Conservation (phyloP, 441 rosid genomes). For the Theobroma grandiflorum region DNA sequence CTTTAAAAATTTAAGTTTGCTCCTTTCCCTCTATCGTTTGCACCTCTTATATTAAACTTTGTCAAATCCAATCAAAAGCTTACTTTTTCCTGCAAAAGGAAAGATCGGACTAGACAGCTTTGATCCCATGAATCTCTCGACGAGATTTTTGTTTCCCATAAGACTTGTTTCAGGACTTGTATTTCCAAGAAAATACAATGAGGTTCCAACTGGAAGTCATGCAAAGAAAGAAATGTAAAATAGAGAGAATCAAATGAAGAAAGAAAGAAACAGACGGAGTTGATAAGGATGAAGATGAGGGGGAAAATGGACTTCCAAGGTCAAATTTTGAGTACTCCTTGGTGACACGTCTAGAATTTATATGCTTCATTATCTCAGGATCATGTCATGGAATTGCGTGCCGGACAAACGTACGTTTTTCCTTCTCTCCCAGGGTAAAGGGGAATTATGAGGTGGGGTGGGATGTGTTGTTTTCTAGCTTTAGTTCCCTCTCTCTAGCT, state of each 20-base stretch:
- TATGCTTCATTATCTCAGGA: too few relatives aligned
- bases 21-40: conserved; percentile 29
- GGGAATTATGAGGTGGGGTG: too few relatives aligned
- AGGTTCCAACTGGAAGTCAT: conserved; percentile 1
- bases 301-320: too few relatives aligned
- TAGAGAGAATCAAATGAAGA: too few relatives aligned
- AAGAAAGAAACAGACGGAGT: neutral
- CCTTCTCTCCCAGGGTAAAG: too few relatives aligned
- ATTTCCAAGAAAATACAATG: conserved; percentile 22
- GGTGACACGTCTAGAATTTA: too few relatives aligned
- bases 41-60: conserved; percentile 30
- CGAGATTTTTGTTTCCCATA: conserved; percentile 31
- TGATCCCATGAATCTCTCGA: conserved; percentile 47
- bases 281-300: neutral
- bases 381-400: too few relatives aligned
- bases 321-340: too few relatives aligned
- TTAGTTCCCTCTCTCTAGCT: too few relatives aligned
- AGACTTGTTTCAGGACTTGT: conserved; percentile 12
- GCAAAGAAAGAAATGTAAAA: neutral
- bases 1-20: conserved; percentile 22
- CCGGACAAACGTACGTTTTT: too few relatives aligned
- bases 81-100: conserved; percentile 28
- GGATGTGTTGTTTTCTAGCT: too few relatives aligned
- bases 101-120: conserved; percentile 40
- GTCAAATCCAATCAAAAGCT: conserved; percentile 51